Base-by-base conservation (phyloP, 495 filamentous ascomycete species). In the Clavariopsis aquatica region DNA sequence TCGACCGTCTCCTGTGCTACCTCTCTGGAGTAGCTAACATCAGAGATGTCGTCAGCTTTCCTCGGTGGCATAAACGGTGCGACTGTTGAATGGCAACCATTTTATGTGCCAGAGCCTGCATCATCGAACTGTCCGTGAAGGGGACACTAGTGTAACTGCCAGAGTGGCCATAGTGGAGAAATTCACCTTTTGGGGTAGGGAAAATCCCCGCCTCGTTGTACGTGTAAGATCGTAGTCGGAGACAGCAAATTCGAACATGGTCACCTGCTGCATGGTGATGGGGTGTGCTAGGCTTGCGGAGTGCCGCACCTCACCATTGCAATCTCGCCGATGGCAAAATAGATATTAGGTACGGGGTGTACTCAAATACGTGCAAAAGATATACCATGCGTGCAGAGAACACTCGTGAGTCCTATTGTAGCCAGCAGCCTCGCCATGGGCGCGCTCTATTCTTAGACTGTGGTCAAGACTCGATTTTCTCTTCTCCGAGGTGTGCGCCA, bases 1-100 rank as follows among this genome's bases (percentile, higher is more conserved):
- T 97, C 74, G 94, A 98, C 78, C 84, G 94, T 45, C 81, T 98
- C 57, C 73, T 98, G 68, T 84, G 86, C 64, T 98, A 96, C 76
- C 81, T 98, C 62, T 82, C 89, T 15, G 93, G 92, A 3, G 85
- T 93, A 19, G 81, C 83, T 54, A 96, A 92, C 68, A 85, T 98
- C 65, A 83, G 92, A 69, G 94, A 98, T 74, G 82, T 90, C 22
- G 88, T 95, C 38, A 82, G 90, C 20, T 98, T 97, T 74, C 94
- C 94, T 47, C 84, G 94, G 69, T 95, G 91, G 84, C 85, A 86
- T 72, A 90, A 90, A n/a, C 85, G 90, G 60, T 96, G 93, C 72
- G 93, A 96, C 75, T 96, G 92, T 73, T 98, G 75, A 85, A 22
- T 38, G 20, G 27, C 27, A 43, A 60, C 17, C 20, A 2, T 27